Base-by-base conservation (phyloP, 257 asterid genomes). In the Misopates orontium region DNA sequence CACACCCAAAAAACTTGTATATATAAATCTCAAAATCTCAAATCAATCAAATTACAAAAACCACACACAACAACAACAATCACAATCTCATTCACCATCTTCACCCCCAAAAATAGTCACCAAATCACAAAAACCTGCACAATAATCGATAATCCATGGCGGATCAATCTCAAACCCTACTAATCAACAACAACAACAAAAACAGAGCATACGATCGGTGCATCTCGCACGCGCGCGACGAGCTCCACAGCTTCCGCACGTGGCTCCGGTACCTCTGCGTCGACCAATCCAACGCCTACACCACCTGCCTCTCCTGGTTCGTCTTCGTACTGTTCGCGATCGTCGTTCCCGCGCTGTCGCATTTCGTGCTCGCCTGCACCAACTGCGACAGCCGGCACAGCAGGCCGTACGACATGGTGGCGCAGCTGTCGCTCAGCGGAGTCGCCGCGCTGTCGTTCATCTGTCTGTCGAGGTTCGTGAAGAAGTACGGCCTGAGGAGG, bases 241-340 rank as follows among this genome's bases (percentile, higher is more conserved):
- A 93, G 70, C 78, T 93, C 55, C 80, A 75, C 54, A 72, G 84
- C 67, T 89, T 93, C 73, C 71, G 97, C 19, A 69, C 93, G 14
- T 93, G 98, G 95, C 80, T 93, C 9, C 80, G 75, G 65, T 93
- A 97, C 94, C 83, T 93, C 67, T 89, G 95, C 78, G 98, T 90
- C 51, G 98, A 93, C 51, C 98, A 93, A 56, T 90, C 98, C 1
- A 78, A 68, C 50, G 56, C 85, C 7, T 75, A 77, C 85, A 75
- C 84, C 15, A 60, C 88, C 17, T 73, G 75, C 60, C 82, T 93
- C 32, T 93, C 97, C 36, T 93, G 97, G 96, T 36, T 78, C 66
- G 85, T 89, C 11, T 89, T 89, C 71, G 7, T 87, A 0, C 22
- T 76, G 0, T 56, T 89, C 40, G 82, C 83, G 8, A 79, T 89